Evolutionary conservation across 2,329 filamentous ascomycete genomes (phyloP).

Genomic region (Didymella keratinophila): DNA sequence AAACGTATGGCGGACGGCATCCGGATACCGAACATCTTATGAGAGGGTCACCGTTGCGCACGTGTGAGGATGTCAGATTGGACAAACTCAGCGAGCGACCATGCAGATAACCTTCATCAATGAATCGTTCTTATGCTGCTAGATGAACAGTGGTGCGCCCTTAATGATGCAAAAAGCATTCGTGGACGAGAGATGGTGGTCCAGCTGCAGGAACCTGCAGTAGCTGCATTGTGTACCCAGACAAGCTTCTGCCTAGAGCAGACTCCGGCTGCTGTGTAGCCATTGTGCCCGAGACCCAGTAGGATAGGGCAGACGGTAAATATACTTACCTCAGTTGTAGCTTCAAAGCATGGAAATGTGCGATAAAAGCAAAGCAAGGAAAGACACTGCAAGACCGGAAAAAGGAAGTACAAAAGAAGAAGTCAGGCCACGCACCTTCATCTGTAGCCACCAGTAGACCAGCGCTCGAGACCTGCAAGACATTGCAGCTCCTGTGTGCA

Average conservation of each 20-base stretch:
- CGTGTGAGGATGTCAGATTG: constrained; percentile 4
- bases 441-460: constrained; percentile 21
- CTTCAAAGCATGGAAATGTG: not conserved
- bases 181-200: not conserved
- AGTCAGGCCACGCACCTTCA: constrained; percentile 40
- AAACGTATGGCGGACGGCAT: not conserved
- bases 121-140: not conserved
- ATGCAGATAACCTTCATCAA: not conserved
- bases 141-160: not conserved
- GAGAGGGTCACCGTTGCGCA: constrained; percentile 5
- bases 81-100: constrained; percentile 4
- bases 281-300: not conserved
- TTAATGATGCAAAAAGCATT: not conserved
- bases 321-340: not conserved
- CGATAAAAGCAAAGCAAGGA: constrained; percentile 2
- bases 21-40: constrained; percentile 2
- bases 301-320: too few species aligned
- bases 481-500: constrained; percentile 16
- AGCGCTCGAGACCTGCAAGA: constrained; percentile 20
- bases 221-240: constrained; percentile 6
- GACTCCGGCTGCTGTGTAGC: constrained; percentile 1
- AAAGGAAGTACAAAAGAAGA: constrained; percentile 32
- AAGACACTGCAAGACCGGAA: constrained; percentile 15
- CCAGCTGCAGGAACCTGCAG: constrained; percentile 5
- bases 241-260: not conserved